Evolutionary conservation across 2,329 filamentous ascomycete genomes (phyloP), one percentile per base, ranked within the genome.

Genomic region (Penicillium sp.): DNA sequence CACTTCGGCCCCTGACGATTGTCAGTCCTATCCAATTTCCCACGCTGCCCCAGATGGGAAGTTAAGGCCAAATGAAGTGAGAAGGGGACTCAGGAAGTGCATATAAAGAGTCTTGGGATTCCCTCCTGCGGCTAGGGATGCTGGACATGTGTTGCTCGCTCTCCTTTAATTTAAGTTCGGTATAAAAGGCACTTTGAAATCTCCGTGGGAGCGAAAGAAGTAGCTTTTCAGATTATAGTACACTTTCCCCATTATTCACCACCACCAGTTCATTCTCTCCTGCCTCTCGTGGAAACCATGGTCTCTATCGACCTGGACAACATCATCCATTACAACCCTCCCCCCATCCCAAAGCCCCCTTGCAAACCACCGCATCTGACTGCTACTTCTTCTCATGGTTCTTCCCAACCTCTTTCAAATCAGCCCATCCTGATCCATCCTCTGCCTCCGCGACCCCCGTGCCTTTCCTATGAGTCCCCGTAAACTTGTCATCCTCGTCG

Each of bases 261-360:
- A 1, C 2, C 4, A 18, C 39, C 19, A 14, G 24, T 50, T 49
- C 19, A 55, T 50, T 55, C 31, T 55, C 27, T 40, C 11, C n/a
- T 50, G 19, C 36, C 31, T 55, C 35, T n/a, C 19, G 10, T 55
- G 33, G 6, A 55, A 55, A 55, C 53, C 18, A 55, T 55, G 16
- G 43, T 49, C 19, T 43, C 51, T 55, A 55, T 55, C 43, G 35
- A 55, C 36, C 43, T 55, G 3, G 43, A 55, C 18, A 55, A 55
- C 22, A 55, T 55, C 33, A 55, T 55, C 53, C 19, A 55, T 55
- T 55, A 55, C 33, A 4, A 55, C 43, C 53, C 53, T 49, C 24
- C 41, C 41, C 35, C 53, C 14, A 55, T 49, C 53, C 43, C 35
- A 2, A 55, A 55, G 36, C 31, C 43, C 43, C 33, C 43, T 50